Conservation (phyloP, 768 basidiomycete species). For the Tricholoma terreum region DNA sequence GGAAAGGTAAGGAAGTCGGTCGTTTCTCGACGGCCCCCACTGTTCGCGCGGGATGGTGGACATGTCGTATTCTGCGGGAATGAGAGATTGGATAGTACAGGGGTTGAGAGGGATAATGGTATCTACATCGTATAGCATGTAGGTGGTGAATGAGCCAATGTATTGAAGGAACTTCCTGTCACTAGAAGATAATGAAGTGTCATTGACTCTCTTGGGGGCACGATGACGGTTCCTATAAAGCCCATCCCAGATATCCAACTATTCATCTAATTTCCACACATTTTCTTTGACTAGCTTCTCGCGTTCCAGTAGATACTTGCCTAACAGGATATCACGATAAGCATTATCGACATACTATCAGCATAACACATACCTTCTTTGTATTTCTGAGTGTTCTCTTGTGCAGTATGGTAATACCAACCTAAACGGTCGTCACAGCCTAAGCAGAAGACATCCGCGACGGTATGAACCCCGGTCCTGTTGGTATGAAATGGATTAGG, state of each 20-base stretch:
- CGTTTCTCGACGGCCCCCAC: conserved; percentile 45
- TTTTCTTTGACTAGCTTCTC: conserved; percentile 83
- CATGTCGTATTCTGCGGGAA: conserved; percentile 70
- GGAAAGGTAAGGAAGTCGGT: conserved; percentile 17
- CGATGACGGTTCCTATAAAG: too few species aligned
- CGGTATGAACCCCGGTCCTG: conserved; percentile 79
- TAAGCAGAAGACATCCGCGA: conserved; percentile 76
- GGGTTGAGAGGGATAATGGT: conserved; percentile 19
- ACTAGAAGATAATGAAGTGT: too few species aligned
- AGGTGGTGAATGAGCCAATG: too few species aligned
- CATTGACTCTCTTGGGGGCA: too few species aligned
- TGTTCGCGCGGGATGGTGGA: conserved; percentile 61
- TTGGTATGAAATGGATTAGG: conserved; percentile 1
- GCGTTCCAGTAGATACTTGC: conserved; percentile 78
- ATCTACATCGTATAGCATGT: conserved; percentile 24
- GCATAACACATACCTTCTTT: conserved; percentile 61
- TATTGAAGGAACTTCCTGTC: too few species aligned
- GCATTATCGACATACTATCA: not conserved
- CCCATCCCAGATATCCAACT: not conserved
- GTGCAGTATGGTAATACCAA: conserved; percentile 82
- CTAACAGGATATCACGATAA: conserved; percentile 30
- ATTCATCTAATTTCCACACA: conserved; percentile 63
- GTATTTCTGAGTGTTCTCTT: conserved; percentile 75
- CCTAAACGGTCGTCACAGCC: conserved; percentile 78
- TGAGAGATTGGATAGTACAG: conserved; percentile 34